A percentile compares a stretch with the other conserved stretches of the same genome.
phyloP scores from a whole-genome alignment of 148 eudicot genomes.

The Suaeda aralocaspica region DNA sequence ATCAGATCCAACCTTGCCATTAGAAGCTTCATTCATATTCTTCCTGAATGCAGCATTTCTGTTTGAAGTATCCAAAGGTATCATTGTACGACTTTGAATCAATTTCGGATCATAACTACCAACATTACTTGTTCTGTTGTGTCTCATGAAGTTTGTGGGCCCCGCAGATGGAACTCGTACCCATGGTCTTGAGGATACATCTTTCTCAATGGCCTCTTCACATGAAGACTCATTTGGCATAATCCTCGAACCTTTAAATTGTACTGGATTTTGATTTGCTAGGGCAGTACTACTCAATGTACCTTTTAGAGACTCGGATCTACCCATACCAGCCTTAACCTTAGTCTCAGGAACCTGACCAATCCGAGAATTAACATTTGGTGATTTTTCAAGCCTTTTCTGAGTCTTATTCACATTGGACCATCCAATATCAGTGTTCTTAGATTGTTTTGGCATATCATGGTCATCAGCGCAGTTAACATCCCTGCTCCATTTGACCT shows the following conservation, averaged over 20 bases:
- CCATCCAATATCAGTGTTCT: constrained; percentile 1
- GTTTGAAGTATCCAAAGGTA: background rate
- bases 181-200: constrained; percentile 13
- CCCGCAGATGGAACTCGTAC: constrained; percentile 19
- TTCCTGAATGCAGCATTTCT: background rate
- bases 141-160: constrained; percentile 8
- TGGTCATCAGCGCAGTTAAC: background rate
- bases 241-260: constrained; percentile 26
- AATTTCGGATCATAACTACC: constrained; percentile 4
- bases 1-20: background rate
- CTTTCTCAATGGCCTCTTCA: constrained; percentile 9
- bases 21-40: background rate
- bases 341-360: constrained; percentile 20
- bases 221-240: constrained; percentile 18
- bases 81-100: constrained; percentile 8
- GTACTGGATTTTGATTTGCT: constrained; percentile 21
- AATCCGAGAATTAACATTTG: constrained; percentile 1
- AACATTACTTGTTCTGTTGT: constrained; percentile 6
- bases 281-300: constrained; percentile 7
- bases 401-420: constrained; percentile 7
- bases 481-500: constrained; percentile 5
- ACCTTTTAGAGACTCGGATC: constrained; percentile 21
- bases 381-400: background rate
- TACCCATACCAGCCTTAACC: constrained; percentile 19
- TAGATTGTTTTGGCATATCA: background rate